These are phyloP conservation scores for Penicillium coffeae DNA, from an alignment of 495 filamentous ascomycete genomes.

Conservation along the genomic window DNA sequence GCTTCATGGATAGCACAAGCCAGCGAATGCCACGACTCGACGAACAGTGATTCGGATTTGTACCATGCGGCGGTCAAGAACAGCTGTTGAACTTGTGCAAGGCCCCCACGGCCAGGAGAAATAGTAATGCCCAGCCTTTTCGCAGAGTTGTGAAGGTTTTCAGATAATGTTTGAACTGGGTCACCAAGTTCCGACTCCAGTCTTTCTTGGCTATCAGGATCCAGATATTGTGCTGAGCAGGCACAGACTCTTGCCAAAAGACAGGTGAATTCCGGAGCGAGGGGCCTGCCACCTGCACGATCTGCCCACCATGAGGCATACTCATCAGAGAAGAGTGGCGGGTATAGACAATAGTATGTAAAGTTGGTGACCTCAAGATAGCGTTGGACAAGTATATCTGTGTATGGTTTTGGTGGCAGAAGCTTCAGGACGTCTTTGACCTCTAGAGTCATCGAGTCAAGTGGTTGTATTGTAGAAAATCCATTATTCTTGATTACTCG, in stretches of 20 bases:
- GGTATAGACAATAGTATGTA: constrained; percentile 49
- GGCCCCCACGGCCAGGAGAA: constrained; percentile 40
- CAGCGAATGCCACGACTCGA: constrained; percentile 50
- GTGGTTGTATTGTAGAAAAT: too few relatives aligned
- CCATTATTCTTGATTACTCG: too few relatives aligned
- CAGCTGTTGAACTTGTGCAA: constrained; percentile 49
- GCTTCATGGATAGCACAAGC: constrained; percentile 45
- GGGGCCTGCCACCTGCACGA: constrained; percentile 19
- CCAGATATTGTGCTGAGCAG: constrained; percentile 45
- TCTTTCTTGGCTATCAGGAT: constrained; percentile 31
- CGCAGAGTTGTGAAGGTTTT: constrained; percentile 40
- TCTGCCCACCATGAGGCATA: constrained; percentile 49
- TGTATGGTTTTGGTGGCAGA: constrained; percentile 29
- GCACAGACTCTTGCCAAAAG: constrained; percentile 50
- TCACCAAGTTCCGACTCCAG: constrained; percentile 46
- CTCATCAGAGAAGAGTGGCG: constrained; percentile 42
- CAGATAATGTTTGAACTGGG: constrained; percentile 32
- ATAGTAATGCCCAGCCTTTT: constrained; percentile 44
- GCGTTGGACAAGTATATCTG: constrained; percentile 48
- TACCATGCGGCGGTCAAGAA: constrained; percentile 50
- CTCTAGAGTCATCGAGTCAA: constrained; percentile 2
- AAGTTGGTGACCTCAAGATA: constrained; percentile 47
- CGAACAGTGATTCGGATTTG: constrained; percentile 50
- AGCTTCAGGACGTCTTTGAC: constrained; percentile 21
- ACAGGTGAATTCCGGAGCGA: constrained; percentile 46